Evolutionary conservation across 2,329 filamentous ascomycete genomes (phyloP).

Genomic region (Canariomyces notabilis): DNA sequence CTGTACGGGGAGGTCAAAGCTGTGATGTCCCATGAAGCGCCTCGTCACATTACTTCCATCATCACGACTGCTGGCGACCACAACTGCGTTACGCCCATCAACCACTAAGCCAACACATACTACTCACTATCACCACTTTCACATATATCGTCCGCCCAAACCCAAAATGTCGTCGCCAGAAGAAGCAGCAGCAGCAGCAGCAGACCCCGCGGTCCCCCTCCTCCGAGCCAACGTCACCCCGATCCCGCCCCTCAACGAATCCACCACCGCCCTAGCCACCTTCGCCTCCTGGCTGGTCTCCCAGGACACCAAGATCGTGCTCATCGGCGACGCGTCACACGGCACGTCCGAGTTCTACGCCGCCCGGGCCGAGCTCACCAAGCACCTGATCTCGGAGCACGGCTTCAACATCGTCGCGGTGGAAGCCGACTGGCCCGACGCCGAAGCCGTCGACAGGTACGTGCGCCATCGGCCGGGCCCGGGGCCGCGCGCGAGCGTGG

Average conservation of each 20-base stretch:
- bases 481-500: slow-evolving; percentile 27
- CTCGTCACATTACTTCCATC: not conserved
- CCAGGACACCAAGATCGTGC: slow-evolving; percentile 19
- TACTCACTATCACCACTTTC: not conserved
- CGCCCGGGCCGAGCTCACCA: slow-evolving; percentile 47
- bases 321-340: slow-evolving; percentile 34
- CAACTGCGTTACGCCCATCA: not conserved
- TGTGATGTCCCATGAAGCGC: slow-evolving; percentile 2
- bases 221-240: slow-evolving; percentile 13
- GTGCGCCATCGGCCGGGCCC: slow-evolving; percentile 42
- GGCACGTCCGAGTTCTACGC: slow-evolving; percentile 52
- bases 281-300: slow-evolving; percentile 3
- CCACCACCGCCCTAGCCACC: not conserved
- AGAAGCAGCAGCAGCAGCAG: not conserved
- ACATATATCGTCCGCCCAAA: not conserved
- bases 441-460: slow-evolving; percentile 46
- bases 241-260: slow-evolving; percentile 8
- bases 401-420: slow-evolving; percentile 47
- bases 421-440: slow-evolving; percentile 52
- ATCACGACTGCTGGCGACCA: not conserved
- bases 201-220: slow-evolving; percentile 10
- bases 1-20: not conserved
- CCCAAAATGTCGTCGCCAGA: slow-evolving; percentile 10
- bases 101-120: not conserved
- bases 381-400: slow-evolving; percentile 43